Percentiles rank a stretch among this genome's conserved stretches.
These are phyloP conservation scores for Ascochyta koolunga DNA, from an alignment of 2,329 filamentous ascomycete species.

Conservation along the genomic window DNA sequence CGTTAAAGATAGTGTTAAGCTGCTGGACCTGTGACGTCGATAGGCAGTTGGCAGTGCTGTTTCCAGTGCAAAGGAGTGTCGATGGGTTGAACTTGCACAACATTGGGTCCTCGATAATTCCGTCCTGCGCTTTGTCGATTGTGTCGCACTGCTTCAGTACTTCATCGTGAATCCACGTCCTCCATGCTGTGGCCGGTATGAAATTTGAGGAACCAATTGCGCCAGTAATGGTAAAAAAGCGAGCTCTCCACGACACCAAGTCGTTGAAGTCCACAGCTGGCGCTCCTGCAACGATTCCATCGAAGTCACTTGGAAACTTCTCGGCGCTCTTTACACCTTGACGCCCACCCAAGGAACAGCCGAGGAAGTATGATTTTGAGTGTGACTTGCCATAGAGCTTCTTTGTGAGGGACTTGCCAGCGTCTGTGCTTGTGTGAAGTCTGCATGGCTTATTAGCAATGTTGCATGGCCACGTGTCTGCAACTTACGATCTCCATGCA, in stretches of 20 bases:
- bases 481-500: constrained; percentile 49
- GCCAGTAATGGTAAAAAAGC: constrained; percentile 40
- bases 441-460: constrained; percentile 1
- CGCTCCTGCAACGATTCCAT: constrained; percentile 43
- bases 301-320: constrained; percentile 41
- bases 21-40: constrained; percentile 50
- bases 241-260: constrained; percentile 35
- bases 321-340: constrained; percentile 39
- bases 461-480: background rate
- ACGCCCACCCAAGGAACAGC: constrained; percentile 44
- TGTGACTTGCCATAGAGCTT: constrained; percentile 46
- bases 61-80: constrained; percentile 42
- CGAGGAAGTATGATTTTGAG: constrained; percentile 48
- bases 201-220: constrained; percentile 27
- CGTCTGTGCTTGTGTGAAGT: constrained; percentile 48
- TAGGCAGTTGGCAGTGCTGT: constrained; percentile 47
- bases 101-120: constrained; percentile 54
- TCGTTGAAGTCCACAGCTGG: constrained; percentile 41
- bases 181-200: constrained; percentile 29
- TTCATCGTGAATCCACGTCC: constrained; percentile 49
- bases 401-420: constrained; percentile 48
- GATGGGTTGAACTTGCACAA: constrained; percentile 48
- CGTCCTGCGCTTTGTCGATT: constrained; percentile 56
- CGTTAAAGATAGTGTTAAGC: constrained; percentile 51
- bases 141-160: constrained; percentile 58